Conservation (phyloP, 2,329 filamentous ascomycete genomes). For the Calonectria montana region DNA sequence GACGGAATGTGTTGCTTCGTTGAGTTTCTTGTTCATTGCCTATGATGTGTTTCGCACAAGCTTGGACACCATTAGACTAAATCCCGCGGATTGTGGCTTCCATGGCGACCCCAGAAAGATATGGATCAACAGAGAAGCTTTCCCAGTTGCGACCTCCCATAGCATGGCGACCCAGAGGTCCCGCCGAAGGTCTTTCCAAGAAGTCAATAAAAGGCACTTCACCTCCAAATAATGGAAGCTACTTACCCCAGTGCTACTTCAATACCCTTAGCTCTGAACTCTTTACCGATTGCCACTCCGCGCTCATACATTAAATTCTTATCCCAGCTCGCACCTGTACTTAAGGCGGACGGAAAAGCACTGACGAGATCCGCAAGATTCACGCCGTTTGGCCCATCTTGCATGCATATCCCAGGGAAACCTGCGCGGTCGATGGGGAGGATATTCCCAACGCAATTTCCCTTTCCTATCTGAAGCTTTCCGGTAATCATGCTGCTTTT, state of each 20-base stretch:
- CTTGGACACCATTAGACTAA: slow-evolving; percentile 47
- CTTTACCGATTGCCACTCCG: slow-evolving; percentile 79
- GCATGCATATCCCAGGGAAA: slow-evolving; percentile 51
- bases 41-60: slow-evolving; percentile 49
- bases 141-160: slow-evolving; percentile 72
- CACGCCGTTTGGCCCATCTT: slow-evolving; percentile 39
- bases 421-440: slow-evolving; percentile 47
- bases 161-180: slow-evolving; percentile 54
- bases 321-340: slow-evolving; percentile 74
- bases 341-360: slow-evolving; percentile 64
- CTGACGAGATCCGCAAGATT: slow-evolving; percentile 49
- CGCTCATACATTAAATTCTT: slow-evolving; percentile 74
- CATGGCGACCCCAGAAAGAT: slow-evolving; percentile 66
- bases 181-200: slow-evolving; percentile 24
- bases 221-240: too few species aligned
- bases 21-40: slow-evolving; percentile 46
- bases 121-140: slow-evolving; percentile 70
- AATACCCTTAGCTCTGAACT: slow-evolving; percentile 81
- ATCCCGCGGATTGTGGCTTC: slow-evolving; percentile 43
- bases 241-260: slow-evolving; percentile 82
- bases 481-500: slow-evolving; percentile 11
- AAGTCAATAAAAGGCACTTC: background rate
- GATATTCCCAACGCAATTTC: slow-evolving; percentile 35
- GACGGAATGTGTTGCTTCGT: slow-evolving; percentile 29
- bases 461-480: background rate